Base-by-base conservation (phyloP, 2,329 filamentous ascomycete genomes). In the Talaromyces sp. region DNA sequence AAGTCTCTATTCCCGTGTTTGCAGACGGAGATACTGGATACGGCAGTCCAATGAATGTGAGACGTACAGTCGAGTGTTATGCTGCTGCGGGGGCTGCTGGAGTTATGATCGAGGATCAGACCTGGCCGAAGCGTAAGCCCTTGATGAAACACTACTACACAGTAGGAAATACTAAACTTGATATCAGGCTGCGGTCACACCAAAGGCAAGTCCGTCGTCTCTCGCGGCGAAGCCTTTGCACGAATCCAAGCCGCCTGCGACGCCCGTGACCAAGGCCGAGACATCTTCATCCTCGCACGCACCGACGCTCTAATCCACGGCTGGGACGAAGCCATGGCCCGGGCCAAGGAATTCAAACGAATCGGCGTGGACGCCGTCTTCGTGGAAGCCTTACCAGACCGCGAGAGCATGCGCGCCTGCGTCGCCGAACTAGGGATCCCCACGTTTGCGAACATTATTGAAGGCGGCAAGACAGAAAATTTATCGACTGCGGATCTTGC, bases 1-100 rank as follows among this genome's bases (percentile, higher is more conserved):
- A 73, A 43, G 72, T 73, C 0, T 72, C 55, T 0, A 74, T 82
- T 0, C 86, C 85, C 0, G 69, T 88, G 19, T 87, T 88, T 64
- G 85, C 80, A 12, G 81, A 83, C 56, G 80, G 80, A 69, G 81
- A 83, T 64, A 82, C 79, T 1, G 81, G 81, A 2, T 83, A 82
- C 61, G 80, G 81, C 12, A 41, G 53, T 26, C 53, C 53, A 12
- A 55, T 55, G 29, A 55, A 35, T 32, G 53, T 55, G 32, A 41
- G 17, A 29, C 53, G 53, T 9, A 55, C 53, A 7, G 32, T 41
- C 11, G 53, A 55, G 24, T 70, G 73, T 27, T 81, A 81, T 67
- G 75, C 76, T 32, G 73, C 75, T 46, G 72, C 78, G 1, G 80
- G 80, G 27, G 76, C 83, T 19, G 80, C 81, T 1, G 80, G 75